phyloP scores from a whole-genome alignment of 163 green algal species.

The Coccomyxa subellipsoidea region DNA sequence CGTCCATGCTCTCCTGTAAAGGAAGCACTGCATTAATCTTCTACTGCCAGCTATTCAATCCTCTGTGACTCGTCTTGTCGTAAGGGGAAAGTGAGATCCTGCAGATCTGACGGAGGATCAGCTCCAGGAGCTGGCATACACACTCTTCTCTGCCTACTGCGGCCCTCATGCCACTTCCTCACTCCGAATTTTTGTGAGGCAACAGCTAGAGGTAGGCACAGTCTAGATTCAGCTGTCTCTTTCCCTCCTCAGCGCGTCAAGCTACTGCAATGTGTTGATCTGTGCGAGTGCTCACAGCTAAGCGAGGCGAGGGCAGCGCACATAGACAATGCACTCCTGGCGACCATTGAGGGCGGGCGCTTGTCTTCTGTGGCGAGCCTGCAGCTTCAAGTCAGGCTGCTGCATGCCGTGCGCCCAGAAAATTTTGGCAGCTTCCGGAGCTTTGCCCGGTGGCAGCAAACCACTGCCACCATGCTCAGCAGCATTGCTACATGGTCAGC shows the following conservation, averaged over 20 bases:
- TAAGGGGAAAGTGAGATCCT: no score
- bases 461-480: slow-evolving; percentile 27
- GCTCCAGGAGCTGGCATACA: slow-evolving; percentile 46
- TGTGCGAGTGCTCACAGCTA: not conserved
- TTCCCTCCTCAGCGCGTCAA: no score
- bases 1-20: not conserved
- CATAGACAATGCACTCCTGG: not conserved
- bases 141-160: slow-evolving; percentile 36
- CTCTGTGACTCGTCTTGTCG: no score
- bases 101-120: slow-evolving; percentile 40
- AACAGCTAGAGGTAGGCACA: slow-evolving; percentile 7
- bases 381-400: slow-evolving; percentile 30
- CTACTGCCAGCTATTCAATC: no score
- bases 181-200: not conserved
- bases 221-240: no score
- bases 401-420: slow-evolving; percentile 34
- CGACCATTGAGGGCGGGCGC: not conserved
- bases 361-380: slow-evolving; percentile 3
- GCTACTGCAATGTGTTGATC: no score
- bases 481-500: slow-evolving; percentile 2
- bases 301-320: not conserved
- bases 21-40: no score
- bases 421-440: slow-evolving; percentile 44
- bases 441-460: slow-evolving; percentile 45
- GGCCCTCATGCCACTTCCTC: not conserved